Percentiles rank a stretch among this genome's conserved stretches.
phyloP scores from a whole-genome alignment of 345 rosid species.

The Kandelia obovata region DNA sequence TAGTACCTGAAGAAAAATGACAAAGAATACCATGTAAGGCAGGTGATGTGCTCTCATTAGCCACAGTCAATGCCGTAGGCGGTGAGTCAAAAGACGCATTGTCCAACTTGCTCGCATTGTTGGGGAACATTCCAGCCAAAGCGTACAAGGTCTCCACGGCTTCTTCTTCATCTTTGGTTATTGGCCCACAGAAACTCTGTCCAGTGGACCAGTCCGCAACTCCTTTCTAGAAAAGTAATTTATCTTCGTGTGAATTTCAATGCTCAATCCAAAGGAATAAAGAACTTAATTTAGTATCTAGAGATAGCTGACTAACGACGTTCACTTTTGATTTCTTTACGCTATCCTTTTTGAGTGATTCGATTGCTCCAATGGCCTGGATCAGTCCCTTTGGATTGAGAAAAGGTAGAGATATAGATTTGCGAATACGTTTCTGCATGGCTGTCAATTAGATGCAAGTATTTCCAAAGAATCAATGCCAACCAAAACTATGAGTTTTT shows the following conservation, averaged over 20 bases:
- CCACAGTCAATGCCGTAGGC: conserved; percentile 28
- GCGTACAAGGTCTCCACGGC: conserved; percentile 80
- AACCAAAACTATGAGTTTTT: conserved; percentile 2
- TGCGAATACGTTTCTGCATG: conserved; percentile 69
- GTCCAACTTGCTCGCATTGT: conserved; percentile 28
- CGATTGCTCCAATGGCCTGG: conserved; percentile 32
- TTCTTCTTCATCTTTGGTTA: conserved; percentile 93
- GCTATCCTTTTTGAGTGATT: conserved; percentile 38
- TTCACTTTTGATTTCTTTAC: conserved; percentile 43
- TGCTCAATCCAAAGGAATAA: conserved; percentile 7
- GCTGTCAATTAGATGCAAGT: conserved; percentile 47
- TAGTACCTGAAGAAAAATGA: conserved; percentile 3
- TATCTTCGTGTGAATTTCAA: conserved; percentile 10
- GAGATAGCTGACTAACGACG: conserved; percentile 39
- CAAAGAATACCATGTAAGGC: conserved; percentile 21
- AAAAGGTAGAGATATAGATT: conserved; percentile 50
- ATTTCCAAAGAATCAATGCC: conserved; percentile 16
- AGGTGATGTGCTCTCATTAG: conserved; percentile 16
- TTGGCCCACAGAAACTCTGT: conserved; percentile 31
- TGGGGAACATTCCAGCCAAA: conserved; percentile 72
- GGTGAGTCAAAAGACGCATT: conserved; percentile 17
- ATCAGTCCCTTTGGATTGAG: conserved; percentile 52
- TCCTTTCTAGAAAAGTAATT: conserved; percentile 18
- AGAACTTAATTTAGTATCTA: conserved; percentile 13
- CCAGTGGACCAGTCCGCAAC: conserved; percentile 14